phyloP scores from a whole-genome alignment of 768 basidiomycete genomes.

The Gloeophyllum trabeum region DNA sequence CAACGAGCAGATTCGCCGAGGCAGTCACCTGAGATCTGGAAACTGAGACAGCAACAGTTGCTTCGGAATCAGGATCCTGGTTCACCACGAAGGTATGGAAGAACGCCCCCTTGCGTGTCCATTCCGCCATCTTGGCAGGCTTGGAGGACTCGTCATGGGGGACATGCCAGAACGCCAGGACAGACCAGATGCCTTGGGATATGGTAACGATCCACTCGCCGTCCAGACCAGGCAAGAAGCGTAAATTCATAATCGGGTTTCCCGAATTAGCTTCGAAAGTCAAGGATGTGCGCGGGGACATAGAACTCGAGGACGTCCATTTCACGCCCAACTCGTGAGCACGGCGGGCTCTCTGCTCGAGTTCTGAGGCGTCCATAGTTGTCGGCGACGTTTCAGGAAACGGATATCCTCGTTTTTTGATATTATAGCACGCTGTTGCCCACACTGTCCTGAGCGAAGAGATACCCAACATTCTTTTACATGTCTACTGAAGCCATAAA shows the following conservation, averaged over 20 bases:
- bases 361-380: constrained; percentile 25
- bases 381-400: constrained; percentile 30
- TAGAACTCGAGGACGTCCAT: constrained; percentile 25
- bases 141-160: constrained; percentile 7
- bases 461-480: constrained; percentile 31
- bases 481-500: constrained; percentile 27
- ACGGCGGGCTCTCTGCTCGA: constrained; percentile 31
- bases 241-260: constrained; percentile 38
- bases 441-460: constrained; percentile 43
- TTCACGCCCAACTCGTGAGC: constrained; percentile 36
- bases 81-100: constrained; percentile 45
- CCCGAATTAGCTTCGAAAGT: constrained; percentile 19
- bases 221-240: constrained; percentile 35
- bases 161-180: constrained; percentile 42
- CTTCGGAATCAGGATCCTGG: constrained; percentile 29
- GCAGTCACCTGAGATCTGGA: constrained; percentile 13
- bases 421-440: constrained; percentile 33
- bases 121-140: constrained; percentile 28
- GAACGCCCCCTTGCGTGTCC: constrained; percentile 42
- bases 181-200: constrained; percentile 52
- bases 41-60: constrained; percentile 35
- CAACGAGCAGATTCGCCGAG: too few relatives aligned
- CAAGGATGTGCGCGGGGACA: constrained; percentile 4
- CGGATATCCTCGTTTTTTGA: constrained; percentile 34
- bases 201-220: constrained; percentile 38